These are phyloP conservation scores for Herpetospermum pedunculosum DNA, from an alignment of 306 rosid species.

Conservation along the genomic window DNA sequence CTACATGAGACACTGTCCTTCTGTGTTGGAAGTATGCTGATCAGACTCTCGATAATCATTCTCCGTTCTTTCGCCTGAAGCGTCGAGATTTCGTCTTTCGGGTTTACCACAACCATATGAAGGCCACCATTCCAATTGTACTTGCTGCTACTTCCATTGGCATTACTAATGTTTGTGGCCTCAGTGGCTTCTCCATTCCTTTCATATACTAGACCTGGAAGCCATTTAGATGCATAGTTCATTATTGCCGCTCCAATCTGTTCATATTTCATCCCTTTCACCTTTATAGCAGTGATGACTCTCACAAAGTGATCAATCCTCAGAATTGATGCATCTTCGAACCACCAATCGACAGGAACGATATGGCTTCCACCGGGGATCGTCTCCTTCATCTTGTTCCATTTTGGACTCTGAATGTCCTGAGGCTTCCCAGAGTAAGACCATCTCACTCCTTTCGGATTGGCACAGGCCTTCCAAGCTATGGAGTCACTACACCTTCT, in stretches of 20 bases:
- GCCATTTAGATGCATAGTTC: constrained; percentile 84
- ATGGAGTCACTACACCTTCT: constrained; percentile 92
- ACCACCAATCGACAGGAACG: constrained; percentile 97
- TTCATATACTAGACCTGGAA: constrained; percentile 47
- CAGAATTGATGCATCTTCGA: constrained; percentile 76
- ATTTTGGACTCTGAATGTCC: constrained; percentile 49
- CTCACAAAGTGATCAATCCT: constrained; percentile 91
- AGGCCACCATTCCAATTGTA: constrained; percentile 65
- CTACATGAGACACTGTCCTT: constrained; percentile 89
- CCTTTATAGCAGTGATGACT: constrained; percentile 88
- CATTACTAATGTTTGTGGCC: constrained; percentile 26
- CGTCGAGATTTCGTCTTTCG: constrained; percentile 38
- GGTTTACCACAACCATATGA: constrained; percentile 57
- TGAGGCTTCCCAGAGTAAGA: constrained; percentile 59
- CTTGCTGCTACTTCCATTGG: constrained; percentile 25
- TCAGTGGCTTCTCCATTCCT: constrained; percentile 18
- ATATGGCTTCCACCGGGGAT: constrained; percentile 56
- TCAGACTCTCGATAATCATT: constrained; percentile 78
- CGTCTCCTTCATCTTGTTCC: constrained; percentile 62
- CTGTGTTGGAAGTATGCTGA: constrained; percentile 91
- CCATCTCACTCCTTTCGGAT: constrained; percentile 93
- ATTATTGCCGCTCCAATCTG: constrained; percentile 67
- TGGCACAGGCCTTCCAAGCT: constrained; percentile 99
- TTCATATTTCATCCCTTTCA: constrained; percentile 84
- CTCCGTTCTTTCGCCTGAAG: constrained; percentile 68